These are phyloP conservation scores for Trichophaea hybrida DNA, from an alignment of 2,329 filamentous ascomycete genomes.

Conservation along the genomic window DNA sequence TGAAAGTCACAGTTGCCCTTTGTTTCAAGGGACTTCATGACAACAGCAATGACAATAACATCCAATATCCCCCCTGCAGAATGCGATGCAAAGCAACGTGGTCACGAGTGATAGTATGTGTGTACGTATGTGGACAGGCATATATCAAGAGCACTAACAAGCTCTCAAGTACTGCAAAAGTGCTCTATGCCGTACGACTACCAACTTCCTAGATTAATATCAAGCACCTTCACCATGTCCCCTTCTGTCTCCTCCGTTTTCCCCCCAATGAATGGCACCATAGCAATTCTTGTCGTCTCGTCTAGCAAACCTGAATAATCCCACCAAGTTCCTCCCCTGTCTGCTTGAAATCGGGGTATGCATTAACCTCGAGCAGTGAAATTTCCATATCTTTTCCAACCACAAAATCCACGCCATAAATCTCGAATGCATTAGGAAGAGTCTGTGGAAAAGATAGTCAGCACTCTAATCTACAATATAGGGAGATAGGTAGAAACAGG, in stretches of 20 bases:
- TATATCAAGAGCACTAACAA: neutral
- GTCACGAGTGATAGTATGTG: neutral
- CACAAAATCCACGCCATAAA: slow-evolving; percentile 83
- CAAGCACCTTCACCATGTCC: slow-evolving; percentile 9
- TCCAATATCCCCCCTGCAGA: neutral
- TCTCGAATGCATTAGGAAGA: slow-evolving; percentile 74
- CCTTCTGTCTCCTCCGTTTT: slow-evolving; percentile 23
- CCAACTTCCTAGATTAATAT: slow-evolving; percentile 16
- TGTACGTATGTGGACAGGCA: neutral
- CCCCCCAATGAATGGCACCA: slow-evolving; percentile 52
- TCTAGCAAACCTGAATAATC: slow-evolving; percentile 62
- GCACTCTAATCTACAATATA: neutral
- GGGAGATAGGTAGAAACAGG: neutral
- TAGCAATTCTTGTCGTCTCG: slow-evolving; percentile 52
- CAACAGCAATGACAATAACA: neutral
- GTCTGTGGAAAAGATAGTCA: slow-evolving; percentile 32
- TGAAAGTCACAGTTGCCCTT: too few relatives aligned
- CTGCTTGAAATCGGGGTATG: slow-evolving; percentile 91
- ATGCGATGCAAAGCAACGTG: neutral
- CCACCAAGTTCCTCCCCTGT: slow-evolving; percentile 60
- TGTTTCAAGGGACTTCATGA: neutral
- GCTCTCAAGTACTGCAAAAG: neutral
- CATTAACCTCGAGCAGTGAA: slow-evolving; percentile 84
- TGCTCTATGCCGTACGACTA: neutral
- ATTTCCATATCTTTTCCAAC: slow-evolving; percentile 49